Evolutionary conservation across 345 rosid genomes (phyloP).

Genomic region (Luvunga scandens): DNA sequence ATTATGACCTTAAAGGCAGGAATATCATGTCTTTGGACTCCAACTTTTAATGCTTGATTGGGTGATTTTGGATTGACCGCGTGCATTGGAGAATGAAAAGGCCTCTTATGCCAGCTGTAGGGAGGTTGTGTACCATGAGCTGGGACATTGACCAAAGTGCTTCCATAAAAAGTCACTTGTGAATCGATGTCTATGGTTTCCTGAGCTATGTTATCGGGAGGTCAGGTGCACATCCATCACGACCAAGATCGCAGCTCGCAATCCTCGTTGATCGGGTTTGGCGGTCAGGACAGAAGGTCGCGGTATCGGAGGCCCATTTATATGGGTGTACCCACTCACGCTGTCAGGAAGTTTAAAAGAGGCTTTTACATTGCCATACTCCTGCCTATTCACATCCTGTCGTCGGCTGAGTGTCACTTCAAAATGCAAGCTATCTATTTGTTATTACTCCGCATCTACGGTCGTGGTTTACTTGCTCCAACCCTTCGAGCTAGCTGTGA

Average conservation of each 20-base stretch:
- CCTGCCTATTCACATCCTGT: too few relatives aligned
- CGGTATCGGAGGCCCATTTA: constrained; percentile 45
- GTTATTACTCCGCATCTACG: too few relatives aligned
- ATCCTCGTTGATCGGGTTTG: constrained; percentile 47
- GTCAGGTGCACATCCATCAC: constrained; percentile 49
- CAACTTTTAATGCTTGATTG: constrained; percentile 51
- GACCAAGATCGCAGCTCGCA: constrained; percentile 33
- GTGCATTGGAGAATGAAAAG: constrained; percentile 48
- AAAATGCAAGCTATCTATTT: too few relatives aligned
- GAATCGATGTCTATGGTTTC: constrained; percentile 64
- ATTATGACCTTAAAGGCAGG: constrained; percentile 68
- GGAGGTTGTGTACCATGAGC: constrained; percentile 57
- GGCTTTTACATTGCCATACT: too few relatives aligned
- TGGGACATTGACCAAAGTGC: constrained; percentile 59
- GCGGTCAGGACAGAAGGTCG: constrained; percentile 43
- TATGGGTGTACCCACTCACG: too few relatives aligned
- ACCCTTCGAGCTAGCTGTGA: too few relatives aligned
- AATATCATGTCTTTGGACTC: constrained; percentile 58
- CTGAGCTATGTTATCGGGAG: constrained; percentile 56
- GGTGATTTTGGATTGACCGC: constrained; percentile 62
- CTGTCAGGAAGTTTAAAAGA: too few relatives aligned
- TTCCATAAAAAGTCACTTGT: constrained; percentile 55
- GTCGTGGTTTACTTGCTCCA: too few relatives aligned
- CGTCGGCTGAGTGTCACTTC: too few relatives aligned
- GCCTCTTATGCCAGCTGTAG: constrained; percentile 54